Evolutionary conservation across 306 rosid species (phyloP).

Genomic region (Fragaria nilgerrensis): DNA sequence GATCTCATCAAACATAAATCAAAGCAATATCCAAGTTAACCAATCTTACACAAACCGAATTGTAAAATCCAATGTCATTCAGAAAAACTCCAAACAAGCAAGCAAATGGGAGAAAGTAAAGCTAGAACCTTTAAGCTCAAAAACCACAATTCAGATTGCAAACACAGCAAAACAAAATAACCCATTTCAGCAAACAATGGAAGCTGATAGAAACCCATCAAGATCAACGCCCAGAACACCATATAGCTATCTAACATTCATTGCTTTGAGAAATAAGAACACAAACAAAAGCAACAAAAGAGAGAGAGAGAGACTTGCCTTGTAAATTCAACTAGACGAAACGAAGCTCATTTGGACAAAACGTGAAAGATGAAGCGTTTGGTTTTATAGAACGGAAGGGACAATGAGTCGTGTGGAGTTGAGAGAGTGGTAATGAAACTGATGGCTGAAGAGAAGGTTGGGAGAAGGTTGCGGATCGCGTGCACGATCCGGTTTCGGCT

Average conservation of each 20-base stretch:
- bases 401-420: background rate
- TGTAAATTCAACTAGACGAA: background rate
- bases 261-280: background rate
- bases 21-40: background rate
- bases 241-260: background rate
- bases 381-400: background rate
- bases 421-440: background rate
- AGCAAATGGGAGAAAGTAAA: background rate
- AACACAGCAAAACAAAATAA: background rate
- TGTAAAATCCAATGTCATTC: background rate
- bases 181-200: background rate
- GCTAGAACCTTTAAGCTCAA: background rate
- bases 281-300: background rate
- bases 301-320: conserved; percentile 27
- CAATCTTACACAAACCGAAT: background rate
- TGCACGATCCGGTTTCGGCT: conserved; percentile 18
- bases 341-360: conserved; percentile 35
- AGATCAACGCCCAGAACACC: background rate
- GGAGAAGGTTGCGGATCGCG: background rate
- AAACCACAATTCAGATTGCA: background rate
- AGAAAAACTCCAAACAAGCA: background rate
- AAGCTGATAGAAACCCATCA: conserved; percentile 8
- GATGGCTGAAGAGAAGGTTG: background rate
- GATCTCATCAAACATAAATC: background rate
- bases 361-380: conserved; percentile 16